Base-by-base conservation (phyloP, 345 rosid genomes). In the Alliaria petiolata region DNA sequence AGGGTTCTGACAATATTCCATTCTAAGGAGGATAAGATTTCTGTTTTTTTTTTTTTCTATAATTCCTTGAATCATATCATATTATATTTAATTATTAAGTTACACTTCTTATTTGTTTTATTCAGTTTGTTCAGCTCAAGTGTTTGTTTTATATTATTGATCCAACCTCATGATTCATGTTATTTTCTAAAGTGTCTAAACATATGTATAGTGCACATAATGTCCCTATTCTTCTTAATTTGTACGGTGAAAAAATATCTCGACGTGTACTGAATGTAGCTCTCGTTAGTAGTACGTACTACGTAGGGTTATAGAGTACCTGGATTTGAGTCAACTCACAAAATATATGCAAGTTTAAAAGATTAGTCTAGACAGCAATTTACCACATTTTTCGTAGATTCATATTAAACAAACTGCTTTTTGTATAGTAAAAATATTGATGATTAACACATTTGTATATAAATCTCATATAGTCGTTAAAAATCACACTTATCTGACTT, bases 1-100 rank as follows among this genome's bases (percentile, higher is more conserved):
- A 59, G 67, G 54, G 72, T 42, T 74, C 78, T 74, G 73, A 60
- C 73, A 67, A 50, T 34, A 74, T 50, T 67, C 74, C 79, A 75
- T 62, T 68, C 64, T 11, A 68, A 53, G 57, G 9, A 61, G 26
- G 69, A 61, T 68, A 75, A 68, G 65, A 61, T 75, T 60, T 60
- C 8, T 51, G 6, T 51, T 65, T 19, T 47, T n/a, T n/a, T n/a
- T n/a, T n/a, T 22, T 25, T 2, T 28, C 6, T n/a, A 2, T 30
- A 28, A 47, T 71, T 31, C 33, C 31, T 33, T 62, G 7, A 19
- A 52, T 51, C 14, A 30, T 71, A 6, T 12, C 59, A 26, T 57
- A 22, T 4, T 34, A 34, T 36, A 57, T 58, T 58, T 9, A 26
- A 20, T 34, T 9, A 3, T 22, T 4, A 35, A 34, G 4, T 15